Evolutionary conservation across 2,329 filamentous ascomycete species (phyloP).

Genomic region (Apiospora rasikravindrae): DNA sequence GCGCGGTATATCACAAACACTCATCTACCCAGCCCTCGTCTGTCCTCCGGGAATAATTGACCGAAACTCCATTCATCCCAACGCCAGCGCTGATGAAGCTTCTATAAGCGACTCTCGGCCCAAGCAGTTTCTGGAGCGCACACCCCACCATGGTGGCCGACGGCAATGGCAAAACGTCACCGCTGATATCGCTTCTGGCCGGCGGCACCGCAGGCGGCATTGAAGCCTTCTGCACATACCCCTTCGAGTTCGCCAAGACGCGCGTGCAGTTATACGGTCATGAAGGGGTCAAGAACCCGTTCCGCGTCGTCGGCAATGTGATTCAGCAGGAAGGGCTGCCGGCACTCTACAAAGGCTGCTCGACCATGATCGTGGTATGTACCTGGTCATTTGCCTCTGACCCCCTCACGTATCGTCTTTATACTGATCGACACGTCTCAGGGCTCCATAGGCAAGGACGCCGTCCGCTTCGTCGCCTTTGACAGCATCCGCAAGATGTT

Average conservation of each 20-base stretch:
- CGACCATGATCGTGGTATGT: constrained; percentile 52
- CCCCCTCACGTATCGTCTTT: not conserved
- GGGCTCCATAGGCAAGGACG: constrained; percentile 67
- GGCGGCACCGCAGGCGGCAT: constrained; percentile 40
- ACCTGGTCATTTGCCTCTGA: not conserved
- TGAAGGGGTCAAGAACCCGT: constrained; percentile 55
- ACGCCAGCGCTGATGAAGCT: not conserved
- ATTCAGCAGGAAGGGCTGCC: constrained; percentile 59
- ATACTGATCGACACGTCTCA: constrained; percentile 19
- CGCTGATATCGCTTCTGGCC: constrained; percentile 35
- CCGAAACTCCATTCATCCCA: too few species aligned
- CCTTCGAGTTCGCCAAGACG: constrained; percentile 69
- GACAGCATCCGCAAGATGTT: constrained; percentile 65
- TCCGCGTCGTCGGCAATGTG: constrained; percentile 59
- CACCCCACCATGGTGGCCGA: constrained; percentile 35
- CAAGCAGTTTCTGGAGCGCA: not conserved
- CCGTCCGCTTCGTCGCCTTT: constrained; percentile 66
- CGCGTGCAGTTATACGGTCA: constrained; percentile 57
- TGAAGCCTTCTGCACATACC: constrained; percentile 50
- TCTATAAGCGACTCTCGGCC: too few species aligned
- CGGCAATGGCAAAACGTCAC: constrained; percentile 33
- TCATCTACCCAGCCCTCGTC: not conserved
- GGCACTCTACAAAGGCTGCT: constrained; percentile 65
- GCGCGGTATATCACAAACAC: not conserved
- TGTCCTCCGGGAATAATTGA: not conserved